phyloP scores from a whole-genome alignment of 805 yeast genomes.

The Suhomyces xylopsoci region DNA sequence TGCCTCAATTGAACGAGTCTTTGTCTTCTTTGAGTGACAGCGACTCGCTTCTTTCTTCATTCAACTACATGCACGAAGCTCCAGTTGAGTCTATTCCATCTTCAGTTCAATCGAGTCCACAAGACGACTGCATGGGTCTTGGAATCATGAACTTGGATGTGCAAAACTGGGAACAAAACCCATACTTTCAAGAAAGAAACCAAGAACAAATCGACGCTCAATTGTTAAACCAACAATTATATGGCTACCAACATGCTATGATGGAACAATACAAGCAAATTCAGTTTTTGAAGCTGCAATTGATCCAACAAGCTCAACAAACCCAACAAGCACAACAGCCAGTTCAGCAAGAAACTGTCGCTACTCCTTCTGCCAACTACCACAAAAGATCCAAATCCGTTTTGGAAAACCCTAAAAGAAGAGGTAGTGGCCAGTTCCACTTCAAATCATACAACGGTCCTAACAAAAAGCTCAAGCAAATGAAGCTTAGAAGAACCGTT shows the following conservation, averaged over 20 bases:
- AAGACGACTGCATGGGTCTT: constrained; percentile 17
- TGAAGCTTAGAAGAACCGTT: constrained; percentile 21
- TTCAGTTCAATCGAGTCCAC: neutral
- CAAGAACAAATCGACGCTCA: neutral
- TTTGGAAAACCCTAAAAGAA: constrained; percentile 18
- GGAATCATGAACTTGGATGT: constrained; percentile 25
- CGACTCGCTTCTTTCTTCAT: constrained; percentile 17
- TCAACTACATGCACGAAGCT: constrained; percentile 11
- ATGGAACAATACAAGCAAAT: constrained; percentile 23
- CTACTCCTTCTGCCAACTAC: constrained; percentile 2
- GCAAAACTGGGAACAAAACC: constrained; percentile 14
- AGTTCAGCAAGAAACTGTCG: constrained; percentile 1
- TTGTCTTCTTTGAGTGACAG: constrained; percentile 16
- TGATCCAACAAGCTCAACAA: constrained; percentile 16
- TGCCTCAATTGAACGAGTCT: constrained; percentile 15
- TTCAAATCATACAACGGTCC: constrained; percentile 33
- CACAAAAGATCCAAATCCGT: constrained; percentile 27
- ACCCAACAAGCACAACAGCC: constrained; percentile 10
- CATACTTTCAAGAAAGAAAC: neutral
- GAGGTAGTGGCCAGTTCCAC: constrained; percentile 20
- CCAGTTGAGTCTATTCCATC: neutral
- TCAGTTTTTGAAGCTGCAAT: constrained; percentile 21
- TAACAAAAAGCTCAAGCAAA: constrained; percentile 15
- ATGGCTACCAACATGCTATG: constrained; percentile 19
- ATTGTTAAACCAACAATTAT: constrained; percentile 10